phyloP scores from a whole-genome alignment of 2,329 filamentous ascomycete genomes.

The Fusarium sp. region DNA sequence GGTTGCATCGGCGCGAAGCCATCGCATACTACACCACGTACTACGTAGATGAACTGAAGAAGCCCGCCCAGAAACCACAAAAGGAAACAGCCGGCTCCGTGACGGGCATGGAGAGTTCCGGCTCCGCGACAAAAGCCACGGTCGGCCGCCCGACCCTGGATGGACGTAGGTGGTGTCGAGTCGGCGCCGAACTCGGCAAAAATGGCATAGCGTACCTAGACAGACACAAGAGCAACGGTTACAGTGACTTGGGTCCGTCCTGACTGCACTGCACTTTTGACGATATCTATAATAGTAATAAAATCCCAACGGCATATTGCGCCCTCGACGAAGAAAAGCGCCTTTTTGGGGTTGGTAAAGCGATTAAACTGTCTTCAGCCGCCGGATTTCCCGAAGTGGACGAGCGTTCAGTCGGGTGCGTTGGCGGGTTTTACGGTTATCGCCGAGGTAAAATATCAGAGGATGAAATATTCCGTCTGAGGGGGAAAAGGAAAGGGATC shows the following conservation, averaged over 20 bases:
- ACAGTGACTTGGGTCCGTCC: no score
- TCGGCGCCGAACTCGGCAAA: conserved; percentile 11
- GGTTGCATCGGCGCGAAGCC: conserved; percentile 25
- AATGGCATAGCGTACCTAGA: background rate
- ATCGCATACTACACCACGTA: background rate
- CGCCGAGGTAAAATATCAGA: background rate
- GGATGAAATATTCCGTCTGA: background rate
- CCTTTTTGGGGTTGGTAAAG: background rate
- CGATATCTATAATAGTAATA: background rate
- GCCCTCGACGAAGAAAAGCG: conserved; percentile 1
- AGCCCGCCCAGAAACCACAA: conserved; percentile 1
- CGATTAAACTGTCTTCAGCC: background rate
- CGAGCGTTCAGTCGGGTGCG: background rate
- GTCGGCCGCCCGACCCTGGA: background rate
- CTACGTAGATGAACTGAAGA: background rate
- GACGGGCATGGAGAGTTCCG: conserved; percentile 15
- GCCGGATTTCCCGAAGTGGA: background rate
- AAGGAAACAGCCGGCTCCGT: conserved; percentile 31
- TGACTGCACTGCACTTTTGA: background rate
- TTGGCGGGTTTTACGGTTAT: background rate
- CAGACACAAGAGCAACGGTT: background rate
- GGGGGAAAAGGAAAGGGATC: background rate
- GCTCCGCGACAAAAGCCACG: conserved; percentile 21
- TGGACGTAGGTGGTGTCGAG: background rate
- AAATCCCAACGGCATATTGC: background rate